Conservation (phyloP, 208 protist species). For the Porcisia hertigi region DNA sequence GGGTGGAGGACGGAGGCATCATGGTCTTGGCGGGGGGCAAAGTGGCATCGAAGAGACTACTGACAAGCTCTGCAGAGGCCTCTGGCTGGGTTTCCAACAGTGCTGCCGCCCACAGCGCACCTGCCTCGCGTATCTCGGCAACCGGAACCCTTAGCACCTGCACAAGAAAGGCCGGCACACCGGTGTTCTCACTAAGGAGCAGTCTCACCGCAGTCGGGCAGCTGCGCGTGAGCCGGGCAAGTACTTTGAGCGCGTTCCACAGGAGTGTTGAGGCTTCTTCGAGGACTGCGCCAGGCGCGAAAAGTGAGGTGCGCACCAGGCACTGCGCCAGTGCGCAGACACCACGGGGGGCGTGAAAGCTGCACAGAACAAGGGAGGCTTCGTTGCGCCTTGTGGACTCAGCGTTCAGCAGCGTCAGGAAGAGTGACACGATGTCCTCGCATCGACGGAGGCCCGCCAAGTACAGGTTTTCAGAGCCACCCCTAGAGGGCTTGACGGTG, state of each 20-base stretch:
- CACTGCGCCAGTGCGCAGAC: constrained; percentile 31
- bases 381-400: constrained; percentile 11
- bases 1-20: neutral
- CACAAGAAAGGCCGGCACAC: constrained; percentile 22
- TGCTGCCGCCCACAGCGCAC: constrained; percentile 28
- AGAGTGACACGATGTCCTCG: constrained; percentile 13
- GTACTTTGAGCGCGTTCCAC: constrained; percentile 28
- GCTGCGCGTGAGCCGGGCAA: constrained; percentile 26
- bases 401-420: constrained; percentile 21
- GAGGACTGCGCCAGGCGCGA: constrained; percentile 6
- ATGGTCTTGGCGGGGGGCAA: neutral
- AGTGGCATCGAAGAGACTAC: constrained; percentile 5
- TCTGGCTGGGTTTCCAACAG: constrained; percentile 35
- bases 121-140: constrained; percentile 44
- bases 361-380: constrained; percentile 42
- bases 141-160: constrained; percentile 40
- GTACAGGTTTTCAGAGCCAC: constrained; percentile 9
- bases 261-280: constrained; percentile 27
- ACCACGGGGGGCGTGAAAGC: constrained; percentile 34
- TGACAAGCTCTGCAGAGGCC: constrained; percentile 20
- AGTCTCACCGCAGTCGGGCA: constrained; percentile 30
- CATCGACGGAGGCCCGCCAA: neutral
- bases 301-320: constrained; percentile 7
- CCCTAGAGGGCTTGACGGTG: neutral
- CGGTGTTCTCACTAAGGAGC: constrained; percentile 19